Conservation (phyloP, 2,329 filamentous ascomycete genomes). For the Neophaeococcomyces aloes region DNA sequence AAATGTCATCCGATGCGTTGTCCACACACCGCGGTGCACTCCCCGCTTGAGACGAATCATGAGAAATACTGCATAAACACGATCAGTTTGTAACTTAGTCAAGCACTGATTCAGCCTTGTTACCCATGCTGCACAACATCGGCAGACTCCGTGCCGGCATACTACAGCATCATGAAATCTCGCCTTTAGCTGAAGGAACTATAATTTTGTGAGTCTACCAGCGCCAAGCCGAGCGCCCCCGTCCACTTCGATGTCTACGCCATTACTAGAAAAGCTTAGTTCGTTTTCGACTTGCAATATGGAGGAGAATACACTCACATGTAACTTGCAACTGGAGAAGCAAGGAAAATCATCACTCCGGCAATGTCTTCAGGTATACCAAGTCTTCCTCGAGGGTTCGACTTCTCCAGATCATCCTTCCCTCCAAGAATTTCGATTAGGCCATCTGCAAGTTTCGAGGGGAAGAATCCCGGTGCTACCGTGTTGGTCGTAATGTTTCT, state of each 20-base stretch:
- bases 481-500: constrained; percentile 56
- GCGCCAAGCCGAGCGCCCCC: constrained; percentile 41
- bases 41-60: no score
- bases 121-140: no score
- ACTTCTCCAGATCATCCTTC: constrained; percentile 44
- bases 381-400: constrained; percentile 56
- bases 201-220: no score
- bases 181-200: no score
- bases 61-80: no score
- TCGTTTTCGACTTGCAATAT: neutral
- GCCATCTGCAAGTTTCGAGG: constrained; percentile 53
- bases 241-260: constrained; percentile 53
- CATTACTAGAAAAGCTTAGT: constrained; percentile 34
- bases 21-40: no score
- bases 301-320: constrained; percentile 3
- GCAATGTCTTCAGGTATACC: constrained; percentile 68
- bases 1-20: no score
- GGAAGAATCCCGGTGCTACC: constrained; percentile 50
- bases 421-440: constrained; percentile 30
- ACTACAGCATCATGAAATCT: no score
- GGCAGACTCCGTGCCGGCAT: no score
- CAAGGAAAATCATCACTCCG: constrained; percentile 60
- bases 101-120: no score
- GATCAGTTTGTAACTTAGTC: no score
- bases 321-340: constrained; percentile 13